Base-by-base conservation (phyloP, 768 basidiomycete species). In the Psilocybe tampanensis region DNA sequence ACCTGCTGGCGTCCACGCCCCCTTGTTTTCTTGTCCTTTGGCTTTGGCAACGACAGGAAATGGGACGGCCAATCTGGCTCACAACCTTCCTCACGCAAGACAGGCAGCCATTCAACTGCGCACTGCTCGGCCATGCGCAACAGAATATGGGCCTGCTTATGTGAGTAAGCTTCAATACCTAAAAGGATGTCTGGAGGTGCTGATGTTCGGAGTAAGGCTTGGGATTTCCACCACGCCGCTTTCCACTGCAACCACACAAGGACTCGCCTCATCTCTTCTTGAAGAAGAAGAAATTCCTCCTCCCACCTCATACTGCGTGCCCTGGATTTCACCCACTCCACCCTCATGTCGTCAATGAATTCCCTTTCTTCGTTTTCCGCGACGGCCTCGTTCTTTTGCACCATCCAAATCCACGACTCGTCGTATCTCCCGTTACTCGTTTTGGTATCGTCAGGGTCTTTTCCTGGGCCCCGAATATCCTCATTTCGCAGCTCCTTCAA, bases 341-440 rank as follows among this genome's bases (percentile, higher is more conserved):
- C 43, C 1, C 55, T 41, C 58, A 62, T 54, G 13, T 41, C 29
- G 4, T 29, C 29, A 4, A 5, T 29, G 9, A 5, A 32, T 1
- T 59, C 54, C 22, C 59, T 48, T 12, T 52, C 44, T 11, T 55
- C 52, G n/a, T n/a, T n/a, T n/a, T n/a, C n/a, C n/a, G n/a, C n/a
- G n/a, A n/a, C n/a, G 0, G 36, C 62, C 2, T 63, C 59, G 9
- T 32, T 32, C 2, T 3, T 15, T 60, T 51, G 0, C 60, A n/a
- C n/a, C n/a, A n/a, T n/a, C 68, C 70, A 70, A 3, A 71, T 71
- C 70, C 68, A 71, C 0, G 60, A 68, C 2, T 47, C 43, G 12
- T 47, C 55, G 18, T 34, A 59, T 0, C 41, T 41, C 0, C 58
- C 48, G 11, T 55, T 59, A 8, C 41, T 29, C 9, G 29, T 29